Conservation (phyloP, 2,329 filamentous ascomycete genomes). For the Scopulariopsis brevicaulis region DNA sequence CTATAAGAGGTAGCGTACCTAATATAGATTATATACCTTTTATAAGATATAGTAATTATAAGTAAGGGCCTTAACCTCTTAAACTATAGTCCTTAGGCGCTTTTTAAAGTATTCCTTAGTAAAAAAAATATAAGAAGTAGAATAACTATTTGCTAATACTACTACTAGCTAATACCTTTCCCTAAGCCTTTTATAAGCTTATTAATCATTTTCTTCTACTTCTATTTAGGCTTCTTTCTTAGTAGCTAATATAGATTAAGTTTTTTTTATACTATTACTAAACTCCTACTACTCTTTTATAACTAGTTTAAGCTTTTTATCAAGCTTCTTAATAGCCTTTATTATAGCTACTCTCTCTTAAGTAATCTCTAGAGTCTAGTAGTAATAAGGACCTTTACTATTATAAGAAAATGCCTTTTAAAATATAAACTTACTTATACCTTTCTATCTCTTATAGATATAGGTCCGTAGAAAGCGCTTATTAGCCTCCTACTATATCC, state of each 20-base stretch:
- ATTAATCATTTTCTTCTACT: slow-evolving; percentile 5
- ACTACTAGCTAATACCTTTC: slow-evolving; percentile 8
- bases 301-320: not conserved
- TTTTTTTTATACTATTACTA: not conserved
- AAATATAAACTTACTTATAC: slow-evolving; percentile 7
- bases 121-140: slow-evolving; percentile 6
- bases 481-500: no score
- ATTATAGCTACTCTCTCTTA: not conserved
- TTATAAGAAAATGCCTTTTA: slow-evolving; percentile 4
- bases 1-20: no score
- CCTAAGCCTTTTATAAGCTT: slow-evolving; percentile 4
- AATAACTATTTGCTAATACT: slow-evolving; percentile 8
- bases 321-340: not conserved
- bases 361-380: slow-evolving; percentile 1
- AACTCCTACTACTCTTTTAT: not conserved
- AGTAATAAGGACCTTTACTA: slow-evolving; percentile 2
- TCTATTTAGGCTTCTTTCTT: slow-evolving; percentile 5
- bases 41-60: no score
- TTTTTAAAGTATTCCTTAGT: slow-evolving; percentile 9
- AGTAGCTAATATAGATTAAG: slow-evolving; percentile 3
- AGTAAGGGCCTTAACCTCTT: slow-evolving; percentile 10
- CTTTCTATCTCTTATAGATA: no score
- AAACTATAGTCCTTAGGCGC: slow-evolving; percentile 7
- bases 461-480: no score
- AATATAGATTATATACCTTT: no score